phyloP scores from a whole-genome alignment of 1,284 basidiomycete species.

The Mycocalia duriaeana region DNA sequence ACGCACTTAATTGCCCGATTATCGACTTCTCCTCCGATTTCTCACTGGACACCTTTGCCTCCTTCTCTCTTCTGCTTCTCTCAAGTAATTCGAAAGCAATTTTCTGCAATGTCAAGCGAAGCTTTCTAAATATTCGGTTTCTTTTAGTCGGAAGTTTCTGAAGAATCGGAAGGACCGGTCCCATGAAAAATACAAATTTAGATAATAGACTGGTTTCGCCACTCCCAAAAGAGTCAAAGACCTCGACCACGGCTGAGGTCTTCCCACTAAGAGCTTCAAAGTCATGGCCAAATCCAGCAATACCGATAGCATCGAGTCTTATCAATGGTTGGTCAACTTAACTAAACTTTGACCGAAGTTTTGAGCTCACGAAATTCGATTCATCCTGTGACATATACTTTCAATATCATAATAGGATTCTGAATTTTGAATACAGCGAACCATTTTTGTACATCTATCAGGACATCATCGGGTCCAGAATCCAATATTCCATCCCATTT shows the following conservation, averaged over 20 bases:
- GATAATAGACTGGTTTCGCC: slow-evolving; percentile 20
- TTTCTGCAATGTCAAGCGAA: slow-evolving; percentile 36
- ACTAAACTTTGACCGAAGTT: background rate
- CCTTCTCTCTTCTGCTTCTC: slow-evolving; percentile 22
- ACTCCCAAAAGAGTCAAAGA: slow-evolving; percentile 38
- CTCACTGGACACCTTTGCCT: background rate
- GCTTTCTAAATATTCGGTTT: slow-evolving; percentile 26
- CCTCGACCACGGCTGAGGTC: slow-evolving; percentile 36
- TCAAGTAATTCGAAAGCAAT: slow-evolving; percentile 45
- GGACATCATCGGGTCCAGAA: slow-evolving; percentile 18
- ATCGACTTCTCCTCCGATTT: no score
- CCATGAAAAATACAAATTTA: slow-evolving; percentile 33
- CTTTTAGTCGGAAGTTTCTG: slow-evolving; percentile 38
- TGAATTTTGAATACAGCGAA: no score
- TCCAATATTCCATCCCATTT: slow-evolving; percentile 48
- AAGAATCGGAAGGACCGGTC: slow-evolving; percentile 38
- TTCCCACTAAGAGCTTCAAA: slow-evolving; percentile 50
- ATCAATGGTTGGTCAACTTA: background rate
- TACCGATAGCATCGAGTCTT: slow-evolving; percentile 56
- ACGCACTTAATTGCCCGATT: no score
- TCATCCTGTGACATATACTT: no score
- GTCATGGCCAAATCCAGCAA: slow-evolving; percentile 53
- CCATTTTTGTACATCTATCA: slow-evolving; percentile 55
- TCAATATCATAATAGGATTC: no score
- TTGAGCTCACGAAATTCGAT: slow-evolving; percentile 24